Conservation (phyloP, 2,329 filamentous ascomycete species). For the Botrytis medusae region DNA sequence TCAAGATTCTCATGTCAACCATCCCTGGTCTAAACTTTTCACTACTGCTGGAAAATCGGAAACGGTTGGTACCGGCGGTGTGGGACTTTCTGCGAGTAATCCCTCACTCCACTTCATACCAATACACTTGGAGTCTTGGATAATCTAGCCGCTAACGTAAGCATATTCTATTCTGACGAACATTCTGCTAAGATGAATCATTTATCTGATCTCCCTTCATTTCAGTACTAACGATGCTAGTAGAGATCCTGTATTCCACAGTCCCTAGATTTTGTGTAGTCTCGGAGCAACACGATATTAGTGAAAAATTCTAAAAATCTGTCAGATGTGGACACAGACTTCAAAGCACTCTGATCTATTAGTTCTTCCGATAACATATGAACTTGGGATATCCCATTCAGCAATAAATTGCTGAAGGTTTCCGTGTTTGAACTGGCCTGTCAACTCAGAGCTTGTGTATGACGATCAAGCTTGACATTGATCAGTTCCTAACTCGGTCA, state of each 20-base stretch:
- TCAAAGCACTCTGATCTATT: neutral
- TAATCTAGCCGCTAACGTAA: neutral
- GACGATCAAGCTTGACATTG: neutral
- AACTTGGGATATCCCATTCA: neutral
- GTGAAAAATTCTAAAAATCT: neutral
- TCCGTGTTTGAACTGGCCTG: neutral
- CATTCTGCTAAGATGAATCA: too few species aligned
- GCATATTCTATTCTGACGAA: neutral
- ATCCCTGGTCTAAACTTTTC: neutral
- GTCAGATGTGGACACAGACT: conserved; percentile 10
- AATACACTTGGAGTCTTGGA: neutral
- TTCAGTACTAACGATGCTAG: too few species aligned
- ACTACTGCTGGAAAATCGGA: neutral
- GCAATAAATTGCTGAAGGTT: neutral
- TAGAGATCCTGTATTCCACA: neutral
- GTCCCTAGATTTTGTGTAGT: neutral
- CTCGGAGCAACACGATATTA: neutral
- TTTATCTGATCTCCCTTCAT: neutral
- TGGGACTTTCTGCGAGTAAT: neutral
- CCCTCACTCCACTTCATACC: neutral
- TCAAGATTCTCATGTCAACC: neutral
- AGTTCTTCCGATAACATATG: neutral
- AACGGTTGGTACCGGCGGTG: neutral
- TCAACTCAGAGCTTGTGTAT: neutral
- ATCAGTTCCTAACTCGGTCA: neutral